A percentile compares a stretch with the other conserved stretches of the same genome.
phyloP scores from a whole-genome alignment of 805 yeast genomes.

The Trichomonascus vanleenenianus region DNA sequence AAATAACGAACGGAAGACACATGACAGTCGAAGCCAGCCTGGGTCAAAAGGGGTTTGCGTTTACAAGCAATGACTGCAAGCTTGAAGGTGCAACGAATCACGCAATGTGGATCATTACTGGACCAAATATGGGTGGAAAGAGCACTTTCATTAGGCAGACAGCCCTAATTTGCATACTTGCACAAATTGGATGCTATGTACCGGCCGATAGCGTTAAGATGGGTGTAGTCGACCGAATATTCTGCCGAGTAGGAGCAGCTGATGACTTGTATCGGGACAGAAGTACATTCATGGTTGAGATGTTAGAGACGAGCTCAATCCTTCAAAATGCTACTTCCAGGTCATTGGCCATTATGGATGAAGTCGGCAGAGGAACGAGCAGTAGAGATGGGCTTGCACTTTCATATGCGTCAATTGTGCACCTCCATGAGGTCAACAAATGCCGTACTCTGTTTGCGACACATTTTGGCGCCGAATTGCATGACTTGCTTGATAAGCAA shows the following conservation, averaged over 20 bases:
- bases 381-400: slow-evolving; percentile 78
- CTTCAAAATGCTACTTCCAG: slow-evolving; percentile 53
- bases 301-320: slow-evolving; percentile 75
- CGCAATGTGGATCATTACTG: slow-evolving; percentile 59
- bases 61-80: slow-evolving; percentile 40
- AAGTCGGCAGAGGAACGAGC: slow-evolving; percentile 86
- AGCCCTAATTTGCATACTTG: slow-evolving; percentile 59
- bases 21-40: slow-evolving; percentile 77
- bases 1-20: slow-evolving; percentile 67
- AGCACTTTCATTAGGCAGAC: slow-evolving; percentile 67
- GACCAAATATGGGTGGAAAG: slow-evolving; percentile 90
- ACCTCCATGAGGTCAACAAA: slow-evolving; percentile 44
- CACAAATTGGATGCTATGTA: slow-evolving; percentile 69
- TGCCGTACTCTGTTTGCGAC: slow-evolving; percentile 85
- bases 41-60: slow-evolving; percentile 38
- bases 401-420: slow-evolving; percentile 66
- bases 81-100: slow-evolving; percentile 17
- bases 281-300: slow-evolving; percentile 91
- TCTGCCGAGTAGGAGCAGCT: slow-evolving; percentile 69
- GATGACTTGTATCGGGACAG: slow-evolving; percentile 72
- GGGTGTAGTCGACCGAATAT: slow-evolving; percentile 71
- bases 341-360: slow-evolving; percentile 77
- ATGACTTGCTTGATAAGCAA: slow-evolving; percentile 33
- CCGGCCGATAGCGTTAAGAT: slow-evolving; percentile 52
- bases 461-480: slow-evolving; percentile 59